phyloP scores from a whole-genome alignment of 2,329 filamentous ascomycete species.

The Scleromitrula shiraiana region DNA sequence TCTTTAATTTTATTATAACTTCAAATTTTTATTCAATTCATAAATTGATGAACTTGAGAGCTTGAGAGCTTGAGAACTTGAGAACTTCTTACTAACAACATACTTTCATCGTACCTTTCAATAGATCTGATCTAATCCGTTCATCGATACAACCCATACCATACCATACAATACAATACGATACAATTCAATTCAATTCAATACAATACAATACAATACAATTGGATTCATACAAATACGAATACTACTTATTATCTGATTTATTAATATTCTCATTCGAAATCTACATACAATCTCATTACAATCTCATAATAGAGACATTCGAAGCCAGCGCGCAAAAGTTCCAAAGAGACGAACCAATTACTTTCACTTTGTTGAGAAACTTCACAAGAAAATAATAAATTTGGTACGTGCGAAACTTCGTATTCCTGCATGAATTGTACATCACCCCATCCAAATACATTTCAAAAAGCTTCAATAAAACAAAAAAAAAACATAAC shows the following conservation, averaged over 20 bases:
- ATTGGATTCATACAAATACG: too few species aligned
- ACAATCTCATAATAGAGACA: background rate
- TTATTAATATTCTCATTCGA: too few species aligned
- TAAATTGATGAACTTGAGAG: background rate
- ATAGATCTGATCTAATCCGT: too few species aligned
- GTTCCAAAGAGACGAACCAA: constrained; percentile 3
- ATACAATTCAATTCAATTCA: too few species aligned
- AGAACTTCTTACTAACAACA: too few species aligned
- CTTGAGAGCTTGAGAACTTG: too few species aligned
- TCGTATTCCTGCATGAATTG: constrained; percentile 11
- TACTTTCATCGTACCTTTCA: too few species aligned
- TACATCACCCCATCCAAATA: constrained; percentile 6
- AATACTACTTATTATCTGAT: too few species aligned
- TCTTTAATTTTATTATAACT: background rate
- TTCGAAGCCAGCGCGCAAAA: background rate
- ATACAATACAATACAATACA: too few species aligned
- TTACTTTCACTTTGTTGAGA: constrained; percentile 4
- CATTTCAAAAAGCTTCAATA: background rate
- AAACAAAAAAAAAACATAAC: too few species aligned
- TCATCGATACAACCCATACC: too few species aligned
- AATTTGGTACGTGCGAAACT: constrained; percentile 9
- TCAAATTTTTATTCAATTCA: background rate
- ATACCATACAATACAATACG: too few species aligned
- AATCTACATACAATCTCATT: background rate
- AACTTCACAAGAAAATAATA: background rate